Conservation (phyloP, 352 stramenopile species). For the Globisporangium solare region DNA sequence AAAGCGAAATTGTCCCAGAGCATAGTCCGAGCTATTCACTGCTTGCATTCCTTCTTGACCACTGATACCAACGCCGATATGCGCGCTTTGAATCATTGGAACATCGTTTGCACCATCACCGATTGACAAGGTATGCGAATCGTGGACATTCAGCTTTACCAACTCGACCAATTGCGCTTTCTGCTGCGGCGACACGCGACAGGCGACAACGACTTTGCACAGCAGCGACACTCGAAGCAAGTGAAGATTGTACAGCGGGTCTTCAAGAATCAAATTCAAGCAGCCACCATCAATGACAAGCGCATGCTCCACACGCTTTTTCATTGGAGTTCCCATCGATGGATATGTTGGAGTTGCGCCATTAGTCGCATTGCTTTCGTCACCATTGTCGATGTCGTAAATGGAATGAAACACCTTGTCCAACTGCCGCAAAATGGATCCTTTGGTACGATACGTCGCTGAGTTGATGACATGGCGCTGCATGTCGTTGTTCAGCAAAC, state of each 20-base stretch:
- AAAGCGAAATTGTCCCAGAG: conserved; percentile 81
- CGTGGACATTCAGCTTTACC: conserved; percentile 83
- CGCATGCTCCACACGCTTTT: conserved; percentile 51
- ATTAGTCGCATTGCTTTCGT: background rate
- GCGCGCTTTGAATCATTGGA: conserved; percentile 88
- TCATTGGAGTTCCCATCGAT: conserved; percentile 25
- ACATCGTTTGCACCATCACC: conserved; percentile 91
- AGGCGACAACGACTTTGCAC: conserved; percentile 97
- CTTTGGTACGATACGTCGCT: conserved; percentile 59
- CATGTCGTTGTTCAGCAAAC: conserved; percentile 92
- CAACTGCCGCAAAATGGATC: conserved; percentile 58
- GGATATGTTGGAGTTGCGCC: conserved; percentile 12
- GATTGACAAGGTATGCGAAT: conserved; percentile 87
- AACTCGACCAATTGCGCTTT: conserved; percentile 98
- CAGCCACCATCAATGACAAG: conserved; percentile 95
- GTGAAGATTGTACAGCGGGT: conserved; percentile 69
- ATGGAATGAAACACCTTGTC: conserved; percentile 80
- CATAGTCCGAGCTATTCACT: conserved; percentile 85
- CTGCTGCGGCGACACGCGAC: conserved; percentile 96
- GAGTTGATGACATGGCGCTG: conserved; percentile 83
- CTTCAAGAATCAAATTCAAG: conserved; percentile 75
- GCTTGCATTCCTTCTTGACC: conserved; percentile 98
- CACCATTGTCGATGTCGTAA: conserved; percentile 18
- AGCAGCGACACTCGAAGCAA: conserved; percentile 80
- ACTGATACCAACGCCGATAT: conserved; percentile 92